Evolutionary conservation across 1,284 basidiomycete species (phyloP).

Genomic region (Anthracocystis walkeri): DNA sequence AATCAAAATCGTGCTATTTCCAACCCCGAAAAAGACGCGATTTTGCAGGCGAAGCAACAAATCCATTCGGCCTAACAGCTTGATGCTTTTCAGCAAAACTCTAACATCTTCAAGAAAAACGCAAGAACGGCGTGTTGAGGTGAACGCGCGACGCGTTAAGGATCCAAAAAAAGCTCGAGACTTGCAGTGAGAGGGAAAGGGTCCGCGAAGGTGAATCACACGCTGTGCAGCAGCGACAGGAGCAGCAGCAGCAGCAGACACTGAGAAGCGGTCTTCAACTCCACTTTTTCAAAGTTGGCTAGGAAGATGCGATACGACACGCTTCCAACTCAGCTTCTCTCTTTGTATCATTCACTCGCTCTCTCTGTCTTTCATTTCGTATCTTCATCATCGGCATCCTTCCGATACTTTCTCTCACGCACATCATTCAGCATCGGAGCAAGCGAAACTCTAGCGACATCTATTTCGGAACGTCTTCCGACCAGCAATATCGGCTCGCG

Average conservation of each 20-base stretch:
- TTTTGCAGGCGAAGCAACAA: not conserved
- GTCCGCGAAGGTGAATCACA: conserved; percentile 7
- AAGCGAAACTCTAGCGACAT: not conserved
- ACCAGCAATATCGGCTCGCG: not conserved
- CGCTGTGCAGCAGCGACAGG: too few relatives aligned
- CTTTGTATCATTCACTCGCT: not conserved
- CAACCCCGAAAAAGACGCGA: conserved; percentile 4
- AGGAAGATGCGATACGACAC: conserved; percentile 1
- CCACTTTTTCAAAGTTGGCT: conserved; percentile 11
- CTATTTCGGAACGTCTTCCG: not conserved
- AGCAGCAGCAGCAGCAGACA: too few relatives aligned
- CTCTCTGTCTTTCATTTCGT: not conserved
- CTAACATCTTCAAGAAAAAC: conserved; percentile 12
- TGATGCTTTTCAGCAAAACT: not conserved
- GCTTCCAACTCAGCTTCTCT: conserved; percentile 9
- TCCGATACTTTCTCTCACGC: not conserved
- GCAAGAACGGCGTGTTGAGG: conserved; percentile 3
- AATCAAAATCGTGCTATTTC: conserved; percentile 41
- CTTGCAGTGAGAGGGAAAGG: conserved; percentile 8
- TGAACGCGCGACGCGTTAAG: conserved; percentile 36
- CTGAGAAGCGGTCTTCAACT: not conserved
- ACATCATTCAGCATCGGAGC: not conserved
- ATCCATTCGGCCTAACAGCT: not conserved
- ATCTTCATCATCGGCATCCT: not conserved
- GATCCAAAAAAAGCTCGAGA: not conserved